Evolutionary conservation across 192 early-diverging fungal genomes (phyloP), one percentile per base, ranked within the genome.

Genomic region (Umbelopsis sp.): DNA sequence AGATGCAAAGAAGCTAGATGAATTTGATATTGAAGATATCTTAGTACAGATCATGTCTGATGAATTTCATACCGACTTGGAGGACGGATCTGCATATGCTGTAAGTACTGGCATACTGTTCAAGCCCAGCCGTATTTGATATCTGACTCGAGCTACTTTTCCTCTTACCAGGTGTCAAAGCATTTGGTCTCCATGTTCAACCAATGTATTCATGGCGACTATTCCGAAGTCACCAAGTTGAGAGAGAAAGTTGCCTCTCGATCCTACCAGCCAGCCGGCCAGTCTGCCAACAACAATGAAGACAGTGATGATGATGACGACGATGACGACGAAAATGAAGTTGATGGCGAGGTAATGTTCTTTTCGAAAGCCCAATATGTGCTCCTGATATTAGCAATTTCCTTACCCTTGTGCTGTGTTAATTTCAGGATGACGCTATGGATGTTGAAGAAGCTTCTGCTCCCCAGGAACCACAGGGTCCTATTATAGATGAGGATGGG

Each of bases 1-100:
- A 86, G 84, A 84, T 65, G 86, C 84, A 56, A 86, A 84, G 71
- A 80, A 82, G 36, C 67, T 86, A 0, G 81, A 88, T 32, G 67
- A 76, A 10, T 81, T 82, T 62, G 86, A 88, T 56, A 54, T 88
- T 22, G 86, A 86, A 52, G 81, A 82, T 25, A 86, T 88, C 65
- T 67, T 88, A 52, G 38, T 71, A 11, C 84, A 86, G 44, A 78
- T 86, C 50, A 86, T 88, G 86, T 72, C 74, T 43, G 86, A 88
- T 59, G 86, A 88, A 65, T 88, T 88, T 49, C 72, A 81, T 21
- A 83, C 81, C 5, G 21, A 80, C 29, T 68, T 88, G 14, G 86
- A 88, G 45, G 86, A 88, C 66, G 80, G 85, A 71, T 88, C 86
- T 12, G 85, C 83, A 22, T 84, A 85, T 73, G 75, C 81, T 56